Base-by-base conservation (phyloP, 2,329 filamentous ascomycete species). In the Pseudocercospora crystallina region DNA sequence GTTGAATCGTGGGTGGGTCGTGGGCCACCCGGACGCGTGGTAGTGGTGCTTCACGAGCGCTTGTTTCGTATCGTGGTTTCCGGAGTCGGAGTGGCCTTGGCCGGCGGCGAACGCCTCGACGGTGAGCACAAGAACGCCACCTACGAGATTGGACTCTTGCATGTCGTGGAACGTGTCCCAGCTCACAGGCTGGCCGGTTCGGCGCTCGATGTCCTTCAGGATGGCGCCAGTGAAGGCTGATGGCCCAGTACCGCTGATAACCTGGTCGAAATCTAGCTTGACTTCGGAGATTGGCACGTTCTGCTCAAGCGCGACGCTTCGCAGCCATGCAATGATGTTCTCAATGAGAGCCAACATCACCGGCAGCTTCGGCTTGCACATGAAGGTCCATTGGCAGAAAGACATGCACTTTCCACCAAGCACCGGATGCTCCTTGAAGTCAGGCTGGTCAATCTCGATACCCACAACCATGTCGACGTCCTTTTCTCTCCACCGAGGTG, bases 301-400 rank as follows among this genome's bases (percentile, higher is more conserved):
- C 62, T 89, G 85, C 53, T 81, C 66, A 42, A 71, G 70, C 2
- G 84, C 78, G 2, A 87, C 76, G 0, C 76, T 77, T 26, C 80
- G 77, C 43, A 88, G 73, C 85, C 84, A 87, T 1, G 71, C 65
- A 68, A 87, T 79, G 64, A 88, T 87, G 61, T 84, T 81, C 64
- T 87, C 83, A 40, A 88, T 79, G 3, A 89, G 75, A 30, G 73
- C 72, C 66, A 87, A 73, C 83, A 89, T 87, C 49, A 88, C 82
- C 1, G 83, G 83, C 20, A 84, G 77, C 13, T 76, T 73, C 1
- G 85, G 84, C 63, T 87, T 86, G 60, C 80, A 80, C 73, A 86
- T 84, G 61, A 88, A 86, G 0, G 85, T 88, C 85, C 85, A 89
- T 63, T 88, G 85, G 65, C 85, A 88, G 65, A 89, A 88, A 0